These are phyloP conservation scores for Helianthus annuus DNA, from an alignment of 129 eudicot species.

Conservation along the genomic window HanXRQr2.0-SUNRISE NC_035435.2:122025628-122026127, in stretches of 20 bases:
- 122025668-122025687: conserved; percentile 12
- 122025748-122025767: conserved; percentile 4
- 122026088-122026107: conserved; percentile 3
- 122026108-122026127: background rate
- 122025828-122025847: background rate
- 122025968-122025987: conserved; percentile 3
- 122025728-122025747: background rate
- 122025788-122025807: conserved; percentile 1
- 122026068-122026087: conserved; percentile 23
- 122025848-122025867: conserved; percentile 1
- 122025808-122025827: conserved; percentile 14
- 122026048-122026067: background rate
- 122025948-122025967: background rate
- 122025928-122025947: background rate
- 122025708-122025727: background rate
- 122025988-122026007: conserved; percentile 15
- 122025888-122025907: conserved; percentile 2
- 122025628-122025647: conserved; percentile 7
- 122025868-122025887: conserved; percentile 8
- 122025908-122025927: background rate
- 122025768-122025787: background rate
- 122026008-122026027: conserved; percentile 30
- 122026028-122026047: background rate
- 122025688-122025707: conserved; percentile 3
- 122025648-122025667: background rate